These are phyloP conservation scores for Thozetella sp. DNA, from an alignment of 495 filamentous ascomycete species.

Conservation along the genomic window DNA sequence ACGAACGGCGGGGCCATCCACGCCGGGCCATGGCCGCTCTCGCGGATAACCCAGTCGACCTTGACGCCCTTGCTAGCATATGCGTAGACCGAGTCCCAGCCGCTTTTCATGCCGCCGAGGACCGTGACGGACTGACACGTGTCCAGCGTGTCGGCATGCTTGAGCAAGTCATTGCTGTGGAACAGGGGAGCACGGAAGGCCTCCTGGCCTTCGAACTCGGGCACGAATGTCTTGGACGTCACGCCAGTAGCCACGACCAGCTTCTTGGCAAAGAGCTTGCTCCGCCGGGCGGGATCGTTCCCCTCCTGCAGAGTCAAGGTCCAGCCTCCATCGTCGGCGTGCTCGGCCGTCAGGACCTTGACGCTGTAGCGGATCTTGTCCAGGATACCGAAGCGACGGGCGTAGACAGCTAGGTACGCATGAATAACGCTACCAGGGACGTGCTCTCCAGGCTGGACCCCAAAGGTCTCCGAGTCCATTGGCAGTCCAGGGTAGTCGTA, in stretches of 20 bases:
- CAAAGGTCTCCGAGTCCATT: constrained; percentile 61
- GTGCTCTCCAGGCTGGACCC: constrained; percentile 63
- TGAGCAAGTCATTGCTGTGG: constrained; percentile 59
- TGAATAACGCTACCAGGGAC: constrained; percentile 69
- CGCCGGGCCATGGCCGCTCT: constrained; percentile 70
- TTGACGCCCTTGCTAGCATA: constrained; percentile 64
- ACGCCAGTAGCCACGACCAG: constrained; percentile 39
- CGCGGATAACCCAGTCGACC: constrained; percentile 80
- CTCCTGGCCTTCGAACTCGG: constrained; percentile 34
- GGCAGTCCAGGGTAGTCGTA: constrained; percentile 77
- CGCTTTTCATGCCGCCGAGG: constrained; percentile 75
- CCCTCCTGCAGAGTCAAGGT: constrained; percentile 29
- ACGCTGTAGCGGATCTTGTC: constrained; percentile 54
- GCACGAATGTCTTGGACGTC: constrained; percentile 37
- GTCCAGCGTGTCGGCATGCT: constrained; percentile 26
- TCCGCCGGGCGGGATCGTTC: constrained; percentile 1
- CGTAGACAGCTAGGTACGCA: constrained; percentile 66
- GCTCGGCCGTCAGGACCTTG: constrained; percentile 54
- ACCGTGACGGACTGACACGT: constrained; percentile 53
- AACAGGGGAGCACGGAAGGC: constrained; percentile 56
- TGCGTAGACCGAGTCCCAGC: constrained; percentile 74
- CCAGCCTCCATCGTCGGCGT: constrained; percentile 43
- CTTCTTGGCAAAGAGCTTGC: constrained; percentile 23
- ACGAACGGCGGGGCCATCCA: constrained; percentile 69
- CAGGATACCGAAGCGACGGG: constrained; percentile 58